These are phyloP conservation scores for Magnolia sinica DNA, from an alignment of 164 flowering plant genomes.

Conservation along the genomic window DNA sequence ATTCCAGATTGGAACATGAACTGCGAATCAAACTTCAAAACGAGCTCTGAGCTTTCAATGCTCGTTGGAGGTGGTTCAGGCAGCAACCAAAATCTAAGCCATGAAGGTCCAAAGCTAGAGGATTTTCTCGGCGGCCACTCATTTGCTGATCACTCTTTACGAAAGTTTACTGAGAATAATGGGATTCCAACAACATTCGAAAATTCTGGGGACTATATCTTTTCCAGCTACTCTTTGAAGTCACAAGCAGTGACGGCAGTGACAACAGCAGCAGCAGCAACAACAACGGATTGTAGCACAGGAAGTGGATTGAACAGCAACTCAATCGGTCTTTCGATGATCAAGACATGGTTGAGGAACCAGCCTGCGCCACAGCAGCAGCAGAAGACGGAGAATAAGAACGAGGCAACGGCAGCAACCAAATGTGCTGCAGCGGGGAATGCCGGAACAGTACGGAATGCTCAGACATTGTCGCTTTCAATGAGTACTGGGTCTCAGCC, in stretches of 20 bases:
- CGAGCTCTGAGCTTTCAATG: constrained; percentile 35
- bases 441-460: constrained; percentile 18
- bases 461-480: constrained; percentile 60
- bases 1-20: constrained; percentile 63
- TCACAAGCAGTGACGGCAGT: constrained; percentile 11
- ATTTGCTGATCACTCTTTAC: constrained; percentile 28
- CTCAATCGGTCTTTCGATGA: constrained; percentile 77
- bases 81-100: constrained; percentile 30
- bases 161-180: constrained; percentile 21
- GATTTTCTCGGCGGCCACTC: constrained; percentile 68
- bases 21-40: constrained; percentile 36
- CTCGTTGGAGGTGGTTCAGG: constrained; percentile 35
- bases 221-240: constrained; percentile 34
- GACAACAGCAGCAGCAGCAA: constrained; percentile 8
- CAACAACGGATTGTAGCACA: neutral
- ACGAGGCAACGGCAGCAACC: neutral
- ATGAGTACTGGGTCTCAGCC: constrained; percentile 67
- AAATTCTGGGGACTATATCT: constrained; percentile 28
- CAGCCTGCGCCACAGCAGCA: constrained; percentile 35
- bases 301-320: constrained; percentile 16
- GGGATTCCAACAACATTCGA: constrained; percentile 14
- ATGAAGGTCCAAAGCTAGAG: constrained; percentile 74
- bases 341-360: constrained; percentile 88
- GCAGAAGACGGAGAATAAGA: constrained; percentile 23
- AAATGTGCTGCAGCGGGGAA: neutral